These are phyloP conservation scores for Fusarium sp. DNA, from an alignment of 2,329 filamentous ascomycete species.

Conservation along the genomic window DNA sequence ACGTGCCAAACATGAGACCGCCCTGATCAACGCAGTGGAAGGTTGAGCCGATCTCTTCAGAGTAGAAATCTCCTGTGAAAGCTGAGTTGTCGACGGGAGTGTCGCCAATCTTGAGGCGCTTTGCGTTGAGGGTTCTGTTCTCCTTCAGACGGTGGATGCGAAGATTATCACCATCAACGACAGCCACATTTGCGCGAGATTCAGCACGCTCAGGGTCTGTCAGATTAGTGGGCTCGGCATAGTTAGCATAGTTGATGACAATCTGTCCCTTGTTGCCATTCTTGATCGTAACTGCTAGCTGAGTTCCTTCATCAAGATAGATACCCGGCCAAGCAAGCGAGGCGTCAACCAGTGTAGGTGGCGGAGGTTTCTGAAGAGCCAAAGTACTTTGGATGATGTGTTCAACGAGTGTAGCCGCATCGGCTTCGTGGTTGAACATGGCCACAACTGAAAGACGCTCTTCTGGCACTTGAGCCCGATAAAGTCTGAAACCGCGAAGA, in stretches of 20 bases:
- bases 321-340: conserved; percentile 12
- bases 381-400: conserved; percentile 11
- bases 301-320: conserved; percentile 30
- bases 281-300: conserved; percentile 24
- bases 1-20: conserved; percentile 29
- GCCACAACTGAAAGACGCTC: conserved; percentile 31
- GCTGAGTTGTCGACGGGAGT: conserved; percentile 1
- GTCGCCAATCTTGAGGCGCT: neutral
- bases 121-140: conserved; percentile 19
- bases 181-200: conserved; percentile 20
- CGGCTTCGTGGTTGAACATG: conserved; percentile 33
- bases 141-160: conserved; percentile 28
- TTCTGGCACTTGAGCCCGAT: conserved; percentile 25
- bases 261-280: conserved; percentile 17
- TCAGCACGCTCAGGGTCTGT: conserved; percentile 24
- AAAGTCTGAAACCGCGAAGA: conserved; percentile 29
- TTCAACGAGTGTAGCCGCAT: conserved; percentile 19
- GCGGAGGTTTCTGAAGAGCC: conserved; percentile 15
- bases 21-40: conserved; percentile 32
- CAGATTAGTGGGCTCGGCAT: conserved; percentile 26
- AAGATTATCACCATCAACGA: conserved; percentile 8
- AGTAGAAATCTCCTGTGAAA: conserved; percentile 28
- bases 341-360: conserved; percentile 13
- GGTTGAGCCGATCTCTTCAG: conserved; percentile 20
- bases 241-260: conserved; percentile 26